Evolutionary conservation across 2,329 filamentous ascomycete genomes (phyloP).

Genomic region (Alternaria brassicae): DNA sequence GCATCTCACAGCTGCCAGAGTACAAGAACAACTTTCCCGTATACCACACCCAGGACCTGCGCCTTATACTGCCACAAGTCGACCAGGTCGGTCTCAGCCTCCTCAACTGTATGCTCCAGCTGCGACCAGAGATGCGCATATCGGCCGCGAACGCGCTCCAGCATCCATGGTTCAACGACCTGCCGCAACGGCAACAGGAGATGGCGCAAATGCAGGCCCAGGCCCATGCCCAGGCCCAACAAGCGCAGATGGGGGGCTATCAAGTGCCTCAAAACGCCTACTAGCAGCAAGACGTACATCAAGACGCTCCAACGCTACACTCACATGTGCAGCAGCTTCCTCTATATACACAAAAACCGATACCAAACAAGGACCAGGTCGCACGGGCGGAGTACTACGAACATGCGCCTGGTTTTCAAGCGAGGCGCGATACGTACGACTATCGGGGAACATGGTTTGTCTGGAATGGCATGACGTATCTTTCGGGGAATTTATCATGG

Average conservation of each 20-base stretch:
- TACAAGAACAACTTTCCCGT: slow-evolving; percentile 96
- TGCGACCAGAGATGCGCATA: slow-evolving; percentile 89
- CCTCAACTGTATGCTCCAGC: slow-evolving; percentile 87
- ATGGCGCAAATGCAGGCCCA: slow-evolving; percentile 42
- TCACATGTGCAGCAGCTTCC: background rate
- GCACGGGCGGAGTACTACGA: background rate
- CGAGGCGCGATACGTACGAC: background rate
- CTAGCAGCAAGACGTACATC: slow-evolving; percentile 24
- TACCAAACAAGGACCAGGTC: background rate
- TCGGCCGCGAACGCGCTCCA: slow-evolving; percentile 84
- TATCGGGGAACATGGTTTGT: background rate
- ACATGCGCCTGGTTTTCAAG: background rate
- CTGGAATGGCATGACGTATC: background rate
- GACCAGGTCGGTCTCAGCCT: slow-evolving; percentile 87
- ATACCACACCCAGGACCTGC: slow-evolving; percentile 89
- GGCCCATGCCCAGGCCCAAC: slow-evolving; percentile 47
- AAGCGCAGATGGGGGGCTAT: slow-evolving; percentile 49
- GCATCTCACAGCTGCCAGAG: slow-evolving; percentile 93
- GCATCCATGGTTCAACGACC: slow-evolving; percentile 90
- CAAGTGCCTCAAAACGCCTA: slow-evolving; percentile 50
- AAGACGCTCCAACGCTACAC: background rate
- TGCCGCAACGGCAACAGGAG: slow-evolving; percentile 61
- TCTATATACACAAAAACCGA: background rate
- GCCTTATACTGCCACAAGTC: slow-evolving; percentile 86
- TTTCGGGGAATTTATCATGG: background rate